phyloP scores from a whole-genome alignment of 345 rosid genomes.

The Lepidium sativum region DNA sequence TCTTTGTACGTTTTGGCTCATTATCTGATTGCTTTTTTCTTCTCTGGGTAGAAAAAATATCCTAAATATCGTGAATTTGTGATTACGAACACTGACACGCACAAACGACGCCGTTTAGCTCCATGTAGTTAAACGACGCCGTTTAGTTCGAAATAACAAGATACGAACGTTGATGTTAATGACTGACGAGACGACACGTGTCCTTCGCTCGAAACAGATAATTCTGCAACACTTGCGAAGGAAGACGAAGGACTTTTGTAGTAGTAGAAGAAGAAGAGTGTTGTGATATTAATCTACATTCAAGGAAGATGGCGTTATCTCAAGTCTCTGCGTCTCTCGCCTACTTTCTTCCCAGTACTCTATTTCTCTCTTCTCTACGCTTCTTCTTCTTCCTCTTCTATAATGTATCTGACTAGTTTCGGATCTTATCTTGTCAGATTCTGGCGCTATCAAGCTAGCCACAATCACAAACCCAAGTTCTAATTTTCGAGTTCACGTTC shows the following conservation, averaged over 20 bases:
- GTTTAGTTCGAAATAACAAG: neutral
- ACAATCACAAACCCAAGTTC: constrained; percentile 14
- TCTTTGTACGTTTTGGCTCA: neutral
- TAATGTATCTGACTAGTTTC: constrained; percentile 11
- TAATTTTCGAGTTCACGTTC: constrained; percentile 26
- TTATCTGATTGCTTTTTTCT: neutral
- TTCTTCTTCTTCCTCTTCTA: neutral
- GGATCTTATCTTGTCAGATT: constrained; percentile 30
- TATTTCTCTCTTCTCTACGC: neutral
- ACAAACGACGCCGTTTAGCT: neutral
- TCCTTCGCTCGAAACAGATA: constrained; percentile 6
- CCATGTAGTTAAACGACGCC: neutral
- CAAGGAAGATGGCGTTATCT: constrained; percentile 44
- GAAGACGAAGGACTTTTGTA: neutral
- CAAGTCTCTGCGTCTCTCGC: constrained; percentile 52
- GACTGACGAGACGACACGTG: constrained; percentile 30
- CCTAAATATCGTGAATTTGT: neutral
- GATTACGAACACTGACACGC: neutral
- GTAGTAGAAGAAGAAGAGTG: neutral
- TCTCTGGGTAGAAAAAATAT: too few relatives aligned
- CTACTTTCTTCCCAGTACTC: constrained; percentile 38
- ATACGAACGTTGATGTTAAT: constrained; percentile 8
- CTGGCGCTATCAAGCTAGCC: constrained; percentile 20
- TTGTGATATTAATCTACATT: neutral
- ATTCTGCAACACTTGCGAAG: constrained; percentile 10